phyloP scores from a whole-genome alignment of 176 grass and related monocot genomes.

The Cenchrus purpureus region DNA sequence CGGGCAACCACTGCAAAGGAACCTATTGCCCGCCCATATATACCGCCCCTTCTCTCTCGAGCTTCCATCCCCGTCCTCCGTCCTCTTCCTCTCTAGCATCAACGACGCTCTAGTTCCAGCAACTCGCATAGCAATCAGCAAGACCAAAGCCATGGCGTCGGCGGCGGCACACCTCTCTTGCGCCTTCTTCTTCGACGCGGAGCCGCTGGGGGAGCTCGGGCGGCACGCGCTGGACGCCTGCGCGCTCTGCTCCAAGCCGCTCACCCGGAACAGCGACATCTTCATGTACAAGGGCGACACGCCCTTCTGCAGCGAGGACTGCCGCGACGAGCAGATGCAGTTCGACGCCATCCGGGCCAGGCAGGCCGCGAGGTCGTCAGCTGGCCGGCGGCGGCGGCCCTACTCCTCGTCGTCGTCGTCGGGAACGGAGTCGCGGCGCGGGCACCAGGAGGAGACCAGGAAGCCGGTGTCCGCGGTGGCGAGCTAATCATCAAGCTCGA shows the following conservation, averaged over 20 bases:
- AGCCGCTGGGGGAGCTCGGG: conserved; percentile 2
- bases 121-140: not conserved
- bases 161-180: not conserved
- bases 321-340: conserved; percentile 73
- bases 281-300: conserved; percentile 86
- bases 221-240: conserved; percentile 54
- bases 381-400: conserved; percentile 9
- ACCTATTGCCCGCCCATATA: not conserved
- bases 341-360: conserved; percentile 42
- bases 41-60: not conserved
- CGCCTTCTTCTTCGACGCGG: conserved; percentile 64
- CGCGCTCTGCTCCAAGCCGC: conserved; percentile 62
- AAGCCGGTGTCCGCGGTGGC: conserved; percentile 39
- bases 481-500: not conserved
- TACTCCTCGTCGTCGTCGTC: not conserved
- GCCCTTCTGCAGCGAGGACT: conserved; percentile 85
- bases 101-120: not conserved
- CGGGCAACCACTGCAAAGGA: not conserved
- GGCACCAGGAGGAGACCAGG: conserved; percentile 22
- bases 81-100: too few relatives aligned
- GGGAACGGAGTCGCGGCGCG: not conserved
- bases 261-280: conserved; percentile 59
- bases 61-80: not conserved
- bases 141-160: conserved; percentile 2
- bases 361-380: conserved; percentile 23